Percentiles rank a stretch among this genome's conserved stretches.
These are phyloP conservation scores for Chaetomidium leptoderma DNA, from an alignment of 495 filamentous ascomycete species.

Conservation along the genomic window DNA sequence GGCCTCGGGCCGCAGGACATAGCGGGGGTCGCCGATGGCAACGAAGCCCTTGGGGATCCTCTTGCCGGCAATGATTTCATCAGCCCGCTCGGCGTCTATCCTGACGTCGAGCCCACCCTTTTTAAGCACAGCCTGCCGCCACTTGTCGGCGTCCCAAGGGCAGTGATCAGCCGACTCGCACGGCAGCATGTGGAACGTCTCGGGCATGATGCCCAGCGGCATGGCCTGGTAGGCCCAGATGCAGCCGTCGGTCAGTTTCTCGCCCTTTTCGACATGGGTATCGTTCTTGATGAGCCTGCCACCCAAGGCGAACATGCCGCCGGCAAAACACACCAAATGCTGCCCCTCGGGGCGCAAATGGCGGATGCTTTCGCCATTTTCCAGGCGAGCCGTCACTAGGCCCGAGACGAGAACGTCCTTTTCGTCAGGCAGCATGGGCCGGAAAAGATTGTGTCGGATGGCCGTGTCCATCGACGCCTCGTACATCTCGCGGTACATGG, in stretches of 20 bases:
- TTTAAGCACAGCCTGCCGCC: slow-evolving; percentile 32
- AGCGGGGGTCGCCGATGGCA: slow-evolving; percentile 53
- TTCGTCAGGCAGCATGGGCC: slow-evolving; percentile 51
- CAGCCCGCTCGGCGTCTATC: slow-evolving; percentile 17
- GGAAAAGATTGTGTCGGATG: slow-evolving; percentile 65
- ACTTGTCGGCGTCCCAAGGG: slow-evolving; percentile 63
- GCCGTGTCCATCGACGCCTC: slow-evolving; percentile 59
- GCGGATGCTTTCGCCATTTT: slow-evolving; percentile 57
- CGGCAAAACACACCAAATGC: slow-evolving; percentile 63
- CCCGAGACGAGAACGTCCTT: slow-evolving; percentile 47
- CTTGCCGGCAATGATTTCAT: slow-evolving; percentile 51
- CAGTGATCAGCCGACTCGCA: slow-evolving; percentile 60
- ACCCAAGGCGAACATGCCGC: slow-evolving; percentile 80
- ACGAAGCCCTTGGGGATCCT: slow-evolving; percentile 63
- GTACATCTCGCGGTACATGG: slow-evolving; percentile 75
- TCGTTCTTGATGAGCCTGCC: slow-evolving; percentile 63
- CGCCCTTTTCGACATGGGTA: slow-evolving; percentile 64
- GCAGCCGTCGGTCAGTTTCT: slow-evolving; percentile 75
- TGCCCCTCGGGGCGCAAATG: slow-evolving; percentile 40
- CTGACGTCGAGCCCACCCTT: slow-evolving; percentile 12
- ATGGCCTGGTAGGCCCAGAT: slow-evolving; percentile 76
- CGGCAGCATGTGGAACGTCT: slow-evolving; percentile 56
- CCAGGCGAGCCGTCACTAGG: slow-evolving; percentile 53
- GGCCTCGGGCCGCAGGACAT: slow-evolving; percentile 69
- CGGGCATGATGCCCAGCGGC: slow-evolving; percentile 77